phyloP scores from a whole-genome alignment of 768 basidiomycete genomes.

The Galerina marginata region DNA sequence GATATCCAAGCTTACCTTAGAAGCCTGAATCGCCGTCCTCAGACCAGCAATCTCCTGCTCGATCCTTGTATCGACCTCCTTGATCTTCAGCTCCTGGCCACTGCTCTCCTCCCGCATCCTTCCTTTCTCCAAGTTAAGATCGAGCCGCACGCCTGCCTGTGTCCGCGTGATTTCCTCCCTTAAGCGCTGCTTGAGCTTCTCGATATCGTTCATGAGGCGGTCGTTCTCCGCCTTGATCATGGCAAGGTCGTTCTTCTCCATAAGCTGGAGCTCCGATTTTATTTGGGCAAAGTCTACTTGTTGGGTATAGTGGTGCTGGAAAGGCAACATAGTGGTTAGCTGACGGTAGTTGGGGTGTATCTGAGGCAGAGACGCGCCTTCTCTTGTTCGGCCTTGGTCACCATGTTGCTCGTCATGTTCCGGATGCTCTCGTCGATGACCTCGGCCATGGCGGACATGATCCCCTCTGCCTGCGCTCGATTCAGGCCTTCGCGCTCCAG shows the following conservation, averaged over 20 bases:
- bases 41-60: slow-evolving; percentile 94
- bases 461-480: slow-evolving; percentile 91
- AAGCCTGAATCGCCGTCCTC: slow-evolving; percentile 82
- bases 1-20: slow-evolving; percentile 59
- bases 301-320: slow-evolving; percentile 88
- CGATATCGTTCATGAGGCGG: slow-evolving; percentile 87
- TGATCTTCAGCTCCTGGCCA: slow-evolving; percentile 93
- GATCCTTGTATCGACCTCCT: slow-evolving; percentile 96
- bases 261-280: slow-evolving; percentile 94
- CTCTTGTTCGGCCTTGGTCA: slow-evolving; percentile 94
- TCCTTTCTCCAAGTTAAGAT: slow-evolving; percentile 96
- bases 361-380: slow-evolving; percentile 60
- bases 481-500: slow-evolving; percentile 89
- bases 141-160: slow-evolving; percentile 91
- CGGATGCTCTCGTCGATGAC: slow-evolving; percentile 97
- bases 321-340: too few species aligned
- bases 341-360: too few species aligned
- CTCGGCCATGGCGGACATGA: slow-evolving; percentile 96
- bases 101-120: slow-evolving; percentile 92
- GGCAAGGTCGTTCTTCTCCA: slow-evolving; percentile 95
- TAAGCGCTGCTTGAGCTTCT: slow-evolving; percentile 92
- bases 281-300: slow-evolving; percentile 97
- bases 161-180: slow-evolving; percentile 91
- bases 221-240: slow-evolving; percentile 97
- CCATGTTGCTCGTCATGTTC: slow-evolving; percentile 96